Evolutionary conservation across 1,284 basidiomycete species (phyloP).

Genomic region (Hymenochaete sp.): DNA sequence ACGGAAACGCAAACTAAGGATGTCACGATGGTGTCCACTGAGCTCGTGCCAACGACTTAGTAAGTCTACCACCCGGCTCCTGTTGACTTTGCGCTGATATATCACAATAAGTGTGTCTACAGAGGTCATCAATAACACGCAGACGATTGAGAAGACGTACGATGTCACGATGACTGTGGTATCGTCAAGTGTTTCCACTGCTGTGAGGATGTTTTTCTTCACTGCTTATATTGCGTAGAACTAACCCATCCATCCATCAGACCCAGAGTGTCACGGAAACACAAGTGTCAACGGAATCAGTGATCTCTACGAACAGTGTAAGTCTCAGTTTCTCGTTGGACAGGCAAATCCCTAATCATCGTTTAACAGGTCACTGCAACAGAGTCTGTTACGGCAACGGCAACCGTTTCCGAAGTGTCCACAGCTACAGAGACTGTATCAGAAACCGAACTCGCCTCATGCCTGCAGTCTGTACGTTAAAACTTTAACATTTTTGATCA

Average conservation of each 20-base stretch:
- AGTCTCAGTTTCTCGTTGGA: too few relatives aligned
- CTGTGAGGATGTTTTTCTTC: not conserved
- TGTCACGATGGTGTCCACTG: conserved; percentile 22
- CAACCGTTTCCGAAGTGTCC: conserved; percentile 24
- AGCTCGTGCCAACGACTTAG: conserved; percentile 19
- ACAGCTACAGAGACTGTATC: conserved; percentile 27
- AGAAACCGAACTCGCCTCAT: conserved; percentile 43
- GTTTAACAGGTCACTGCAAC: conserved; percentile 39
- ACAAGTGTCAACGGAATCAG: not conserved
- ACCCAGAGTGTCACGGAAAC: conserved; percentile 32
- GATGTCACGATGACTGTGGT: conserved; percentile 36
- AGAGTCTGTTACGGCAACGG: conserved; percentile 36
- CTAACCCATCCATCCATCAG: not conserved
- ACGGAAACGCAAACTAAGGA: conserved; percentile 22
- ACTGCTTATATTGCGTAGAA: conserved; percentile 15
- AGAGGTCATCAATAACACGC: conserved; percentile 50
- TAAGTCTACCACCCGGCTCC: conserved; percentile 11
- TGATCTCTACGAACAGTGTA: too few relatives aligned
- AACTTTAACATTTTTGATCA: not conserved
- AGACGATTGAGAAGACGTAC: conserved; percentile 40
- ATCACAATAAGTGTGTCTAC: conserved; percentile 46
- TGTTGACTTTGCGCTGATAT: conserved; percentile 44
- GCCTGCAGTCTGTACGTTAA: conserved; percentile 39
- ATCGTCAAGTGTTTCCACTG: conserved; percentile 13
- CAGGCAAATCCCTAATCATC: conserved; percentile 29